These are phyloP conservation scores for Rutstroemia sp. DNA, from an alignment of 2,329 filamentous ascomycete species.

Conservation along the genomic window DNA sequence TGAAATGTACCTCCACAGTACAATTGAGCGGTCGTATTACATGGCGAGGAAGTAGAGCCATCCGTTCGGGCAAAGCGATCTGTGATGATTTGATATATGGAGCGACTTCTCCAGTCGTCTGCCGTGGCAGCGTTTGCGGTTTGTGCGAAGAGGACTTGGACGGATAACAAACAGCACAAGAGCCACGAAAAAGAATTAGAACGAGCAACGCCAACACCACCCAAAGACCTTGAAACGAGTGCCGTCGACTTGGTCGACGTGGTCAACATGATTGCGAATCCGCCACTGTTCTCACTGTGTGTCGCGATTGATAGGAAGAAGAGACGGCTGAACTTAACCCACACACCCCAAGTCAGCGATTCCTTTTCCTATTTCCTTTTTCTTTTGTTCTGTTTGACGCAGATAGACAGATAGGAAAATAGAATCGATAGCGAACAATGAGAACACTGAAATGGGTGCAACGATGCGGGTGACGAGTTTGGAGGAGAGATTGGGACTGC, in stretches of 20 bases:
- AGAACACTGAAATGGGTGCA: no score
- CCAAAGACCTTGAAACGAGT: constrained; percentile 7
- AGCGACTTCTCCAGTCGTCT: constrained; percentile 30
- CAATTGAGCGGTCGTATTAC: constrained; percentile 19
- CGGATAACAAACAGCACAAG: background rate
- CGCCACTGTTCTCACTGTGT: background rate
- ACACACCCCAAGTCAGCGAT: no score
- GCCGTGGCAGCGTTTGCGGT: constrained; percentile 12
- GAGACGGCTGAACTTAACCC: no score
- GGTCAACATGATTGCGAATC: constrained; percentile 7
- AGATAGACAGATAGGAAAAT: no score
- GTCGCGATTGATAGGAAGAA: no score
- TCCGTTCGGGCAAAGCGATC: constrained; percentile 33
- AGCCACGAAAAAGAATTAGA: background rate
- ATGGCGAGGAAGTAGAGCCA: constrained; percentile 27
- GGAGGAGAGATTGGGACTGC: no score
- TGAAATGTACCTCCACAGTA: constrained; percentile 41
- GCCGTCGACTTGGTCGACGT: constrained; percentile 10
- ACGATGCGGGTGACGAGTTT: no score
- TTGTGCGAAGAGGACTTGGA: background rate
- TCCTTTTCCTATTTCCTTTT: no score
- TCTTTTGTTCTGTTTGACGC: no score
- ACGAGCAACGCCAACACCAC: background rate
- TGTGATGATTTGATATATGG: constrained; percentile 36
- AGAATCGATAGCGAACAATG: no score